Percentiles rank a stretch among this genome's conserved stretches.
Evolutionary conservation across 495 filamentous ascomycete species (phyloP).

Genomic region (Hyaloscypha hepaticicola): DNA sequence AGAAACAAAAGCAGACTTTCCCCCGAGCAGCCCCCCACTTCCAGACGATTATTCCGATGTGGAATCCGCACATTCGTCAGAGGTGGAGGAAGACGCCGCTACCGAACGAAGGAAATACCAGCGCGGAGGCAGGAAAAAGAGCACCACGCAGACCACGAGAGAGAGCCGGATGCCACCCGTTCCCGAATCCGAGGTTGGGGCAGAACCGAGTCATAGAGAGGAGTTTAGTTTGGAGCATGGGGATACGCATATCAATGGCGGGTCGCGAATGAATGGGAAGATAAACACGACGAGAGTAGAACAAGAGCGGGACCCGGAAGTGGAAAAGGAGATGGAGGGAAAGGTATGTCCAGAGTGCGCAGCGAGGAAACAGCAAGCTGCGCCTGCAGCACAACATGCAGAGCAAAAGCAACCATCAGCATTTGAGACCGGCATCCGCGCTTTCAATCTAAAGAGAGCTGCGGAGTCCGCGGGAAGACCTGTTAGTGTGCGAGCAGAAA

Average conservation of each 20-base stretch:
- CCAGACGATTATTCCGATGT: constrained; percentile 6
- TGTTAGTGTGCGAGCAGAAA: constrained; percentile 10
- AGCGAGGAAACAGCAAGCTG: neutral
- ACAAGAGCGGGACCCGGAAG: too few relatives aligned
- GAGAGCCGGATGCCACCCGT: neutral
- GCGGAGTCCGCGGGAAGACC: constrained; percentile 19
- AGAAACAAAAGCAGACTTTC: neutral
- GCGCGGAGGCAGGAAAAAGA: constrained; percentile 6
- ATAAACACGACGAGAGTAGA: too few relatives aligned
- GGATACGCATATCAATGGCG: too few relatives aligned
- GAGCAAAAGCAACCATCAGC: neutral
- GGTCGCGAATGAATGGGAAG: too few relatives aligned
- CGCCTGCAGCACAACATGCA: neutral
- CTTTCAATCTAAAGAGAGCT: constrained; percentile 28
- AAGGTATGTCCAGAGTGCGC: neutral
- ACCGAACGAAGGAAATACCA: constrained; percentile 4
- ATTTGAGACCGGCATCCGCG: constrained; percentile 24
- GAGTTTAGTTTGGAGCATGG: neutral
- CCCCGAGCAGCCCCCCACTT: neutral
- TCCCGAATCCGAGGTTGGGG: neutral
- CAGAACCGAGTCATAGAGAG: neutral
- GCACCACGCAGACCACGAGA: neutral
- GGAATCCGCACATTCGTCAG: neutral
- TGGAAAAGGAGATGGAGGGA: neutral
- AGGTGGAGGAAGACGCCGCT: neutral